These are phyloP conservation scores for Penicillium sp. DNA, from an alignment of 2,329 filamentous ascomycete genomes.

Conservation along the genomic window DNA sequence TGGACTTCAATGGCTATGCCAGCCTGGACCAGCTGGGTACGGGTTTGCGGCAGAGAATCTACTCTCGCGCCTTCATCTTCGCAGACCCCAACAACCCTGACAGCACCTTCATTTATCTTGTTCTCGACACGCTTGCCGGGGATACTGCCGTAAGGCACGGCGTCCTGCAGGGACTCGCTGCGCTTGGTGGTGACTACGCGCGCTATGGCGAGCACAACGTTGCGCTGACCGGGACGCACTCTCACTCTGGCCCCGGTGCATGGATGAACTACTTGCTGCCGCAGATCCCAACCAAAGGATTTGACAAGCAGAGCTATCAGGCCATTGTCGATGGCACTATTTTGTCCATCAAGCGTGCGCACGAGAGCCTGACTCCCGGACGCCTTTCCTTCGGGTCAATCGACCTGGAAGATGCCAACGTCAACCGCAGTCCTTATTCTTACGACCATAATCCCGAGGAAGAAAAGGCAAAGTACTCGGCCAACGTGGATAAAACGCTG, in stretches of 20 bases:
- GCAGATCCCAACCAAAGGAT: constrained; percentile 85
- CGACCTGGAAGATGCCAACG: constrained; percentile 74
- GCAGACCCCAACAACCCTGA: constrained; percentile 66
- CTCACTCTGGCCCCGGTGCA: constrained; percentile 85
- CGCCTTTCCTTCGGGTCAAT: constrained; percentile 71
- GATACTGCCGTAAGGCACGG: constrained; percentile 87
- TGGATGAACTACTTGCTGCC: constrained; percentile 95
- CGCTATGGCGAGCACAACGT: constrained; percentile 80
- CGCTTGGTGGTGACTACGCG: constrained; percentile 71
- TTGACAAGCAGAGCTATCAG: constrained; percentile 81
- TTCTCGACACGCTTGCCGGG: constrained; percentile 83
- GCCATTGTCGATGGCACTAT: constrained; percentile 87
- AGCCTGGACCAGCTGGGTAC: constrained; percentile 79
- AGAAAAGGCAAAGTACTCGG: constrained; percentile 71
- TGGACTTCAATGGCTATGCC: constrained; percentile 91
- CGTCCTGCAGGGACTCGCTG: constrained; percentile 74
- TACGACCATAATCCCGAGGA: constrained; percentile 82
- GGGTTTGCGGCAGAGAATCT: constrained; percentile 83
- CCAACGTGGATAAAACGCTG: constrained; percentile 73
- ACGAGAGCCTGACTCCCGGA: constrained; percentile 71
- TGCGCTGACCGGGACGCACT: constrained; percentile 90
- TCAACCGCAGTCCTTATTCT: constrained; percentile 85
- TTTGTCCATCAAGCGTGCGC: constrained; percentile 78
- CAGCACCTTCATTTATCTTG: constrained; percentile 82
- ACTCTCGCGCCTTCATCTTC: constrained; percentile 87